Evolutionary conservation across 2,329 filamentous ascomycete species (phyloP).

Genomic region (Xylaria sp.): DNA sequence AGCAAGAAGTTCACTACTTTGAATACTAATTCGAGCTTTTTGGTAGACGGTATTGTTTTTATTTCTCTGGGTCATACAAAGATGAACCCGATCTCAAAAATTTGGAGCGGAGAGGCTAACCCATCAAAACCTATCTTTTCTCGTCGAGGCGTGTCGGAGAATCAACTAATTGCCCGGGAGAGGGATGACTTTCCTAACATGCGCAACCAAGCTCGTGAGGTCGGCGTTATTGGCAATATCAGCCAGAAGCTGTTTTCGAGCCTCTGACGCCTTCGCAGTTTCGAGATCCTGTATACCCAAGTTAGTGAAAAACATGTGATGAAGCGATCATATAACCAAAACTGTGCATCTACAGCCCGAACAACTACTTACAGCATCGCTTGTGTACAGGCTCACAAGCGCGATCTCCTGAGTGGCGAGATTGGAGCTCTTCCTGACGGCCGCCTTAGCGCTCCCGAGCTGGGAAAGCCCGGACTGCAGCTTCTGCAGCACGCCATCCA

Average conservation of each 20-base stretch:
- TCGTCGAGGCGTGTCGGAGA: not conserved
- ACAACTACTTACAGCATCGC: conserved; percentile 35
- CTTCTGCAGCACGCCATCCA: conserved; percentile 13
- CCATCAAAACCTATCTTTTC: not conserved
- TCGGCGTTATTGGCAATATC: conserved; percentile 8
- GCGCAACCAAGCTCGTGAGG: conserved; percentile 25
- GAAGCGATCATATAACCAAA: too few species aligned
- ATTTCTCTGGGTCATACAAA: not conserved
- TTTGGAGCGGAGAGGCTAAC: conserved; percentile 5
- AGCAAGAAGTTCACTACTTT: too few species aligned
- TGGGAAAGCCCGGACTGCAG: conserved; percentile 9
- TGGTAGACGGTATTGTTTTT: not conserved
- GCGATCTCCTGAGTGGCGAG: conserved; percentile 25
- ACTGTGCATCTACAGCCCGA: too few species aligned
- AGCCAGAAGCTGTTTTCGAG: conserved; percentile 25
- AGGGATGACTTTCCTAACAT: conserved; percentile 15
- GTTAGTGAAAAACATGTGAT: too few species aligned
- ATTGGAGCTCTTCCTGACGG: conserved; percentile 20
- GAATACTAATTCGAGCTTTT: too few species aligned
- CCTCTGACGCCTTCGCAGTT: conserved; percentile 2
- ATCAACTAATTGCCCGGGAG: not conserved
- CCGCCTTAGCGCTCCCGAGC: conserved; percentile 5
- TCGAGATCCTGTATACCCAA: conserved; percentile 22
- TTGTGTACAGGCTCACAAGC: conserved; percentile 18
- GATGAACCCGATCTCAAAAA: not conserved